Base-by-base conservation (phyloP, 352 stramenopile species). In the Phytopythium ostracodes region DNA sequence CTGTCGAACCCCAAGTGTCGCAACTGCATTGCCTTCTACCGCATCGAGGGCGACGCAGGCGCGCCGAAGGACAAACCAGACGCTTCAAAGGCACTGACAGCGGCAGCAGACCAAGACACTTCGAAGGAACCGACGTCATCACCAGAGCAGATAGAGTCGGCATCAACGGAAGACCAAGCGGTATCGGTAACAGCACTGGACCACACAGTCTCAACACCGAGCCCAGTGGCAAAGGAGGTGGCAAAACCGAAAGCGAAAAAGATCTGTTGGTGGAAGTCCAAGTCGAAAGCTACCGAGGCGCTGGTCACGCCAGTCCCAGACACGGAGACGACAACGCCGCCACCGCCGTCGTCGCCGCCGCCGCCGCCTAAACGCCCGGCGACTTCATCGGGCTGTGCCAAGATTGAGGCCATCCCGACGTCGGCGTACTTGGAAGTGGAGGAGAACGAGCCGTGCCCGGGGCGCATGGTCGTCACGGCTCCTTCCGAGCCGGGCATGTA, bases 21-120 rank as follows among this genome's bases (percentile, higher is more conserved):
- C 25, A 86, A 88, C 60, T 88, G 78, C 43, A 71, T 88, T 25
- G 78, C 67, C 0, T 88, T 86, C 38, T 88, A 80, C 64, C 76
- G 76, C 22, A 65, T 86, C 53, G 58, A 76, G n/a, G 63, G 72
- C 2, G 64, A 62, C 10, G 22, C 29, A 0, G 47, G 3, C 2
- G 17, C 12, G 15, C 6, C 27, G 7, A 51, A 51, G 22, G 1
- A 31, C 24, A 22, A 49, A 20, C 42, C 42, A 0, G 18, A 22
- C 9, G 6, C 20, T 0, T 25, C 20, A 7, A 49, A 11, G 17
- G 42, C 18, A 15, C 42, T 47, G 0, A 10, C 42, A 25, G 18
- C 42, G 24, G 8, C 20, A 24, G 6, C 42, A 10, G 42, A 47
- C 2, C 15, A 22, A 36, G 31, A 36, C 31, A 4, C 31, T 36